These are phyloP conservation scores for Colletotrichum lini DNA, from an alignment of 2,329 filamentous ascomycete genomes.

Conservation along the genomic window DNA sequence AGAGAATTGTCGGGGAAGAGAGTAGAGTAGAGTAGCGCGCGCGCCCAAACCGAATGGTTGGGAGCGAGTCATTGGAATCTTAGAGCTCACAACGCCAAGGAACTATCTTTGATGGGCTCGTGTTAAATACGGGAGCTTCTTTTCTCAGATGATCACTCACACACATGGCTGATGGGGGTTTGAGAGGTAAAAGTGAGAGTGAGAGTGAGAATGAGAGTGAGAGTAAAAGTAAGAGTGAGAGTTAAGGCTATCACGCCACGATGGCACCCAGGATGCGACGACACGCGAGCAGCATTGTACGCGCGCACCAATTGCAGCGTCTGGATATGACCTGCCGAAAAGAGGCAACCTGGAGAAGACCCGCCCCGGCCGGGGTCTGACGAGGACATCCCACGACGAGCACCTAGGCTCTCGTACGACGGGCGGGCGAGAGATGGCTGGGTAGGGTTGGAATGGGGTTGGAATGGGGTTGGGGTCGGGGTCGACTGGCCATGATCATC, in stretches of 20 bases:
- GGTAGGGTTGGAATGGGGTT: neutral
- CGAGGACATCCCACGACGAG: neutral
- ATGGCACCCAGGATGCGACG: neutral
- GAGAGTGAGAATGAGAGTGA: too few relatives aligned
- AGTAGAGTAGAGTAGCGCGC: neutral
- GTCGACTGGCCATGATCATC: constrained; percentile 23
- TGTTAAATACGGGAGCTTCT: constrained; percentile 20
- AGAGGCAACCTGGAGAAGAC: constrained; percentile 30
- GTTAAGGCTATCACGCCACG: constrained; percentile 14
- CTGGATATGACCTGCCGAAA: constrained; percentile 31
- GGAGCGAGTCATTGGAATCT: neutral
- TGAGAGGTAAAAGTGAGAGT: neutral
- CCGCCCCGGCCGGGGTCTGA: constrained; percentile 8
- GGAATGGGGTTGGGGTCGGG: neutral
- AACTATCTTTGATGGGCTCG: neutral
- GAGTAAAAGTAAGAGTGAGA: too few relatives aligned
- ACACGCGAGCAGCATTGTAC: neutral
- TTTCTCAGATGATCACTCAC: neutral
- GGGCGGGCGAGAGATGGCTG: neutral
- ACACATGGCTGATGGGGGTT: neutral
- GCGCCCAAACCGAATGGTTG: neutral
- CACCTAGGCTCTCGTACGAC: constrained; percentile 15
- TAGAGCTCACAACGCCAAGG: constrained; percentile 3
- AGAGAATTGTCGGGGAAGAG: too few relatives aligned
- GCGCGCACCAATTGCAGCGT: constrained; percentile 4